A percentile compares a stretch with the other conserved stretches of the same genome.
phyloP scores from a whole-genome alignment of 768 basidiomycete species.

The Lyophyllum semitale region DNA sequence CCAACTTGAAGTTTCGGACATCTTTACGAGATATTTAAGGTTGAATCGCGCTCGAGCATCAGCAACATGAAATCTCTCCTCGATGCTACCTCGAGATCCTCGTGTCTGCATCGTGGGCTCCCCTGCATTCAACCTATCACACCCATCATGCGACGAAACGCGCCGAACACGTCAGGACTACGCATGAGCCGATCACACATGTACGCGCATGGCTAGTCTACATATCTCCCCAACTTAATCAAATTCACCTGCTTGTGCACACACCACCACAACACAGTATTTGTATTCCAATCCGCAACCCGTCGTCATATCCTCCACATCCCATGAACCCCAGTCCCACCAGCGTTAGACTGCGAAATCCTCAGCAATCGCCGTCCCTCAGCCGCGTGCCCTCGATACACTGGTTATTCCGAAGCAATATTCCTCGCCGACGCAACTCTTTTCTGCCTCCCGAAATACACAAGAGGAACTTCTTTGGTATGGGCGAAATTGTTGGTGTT shows the following conservation, averaged over 20 bases:
- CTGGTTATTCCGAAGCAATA: conserved; percentile 77
- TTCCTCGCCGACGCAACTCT: conserved; percentile 65
- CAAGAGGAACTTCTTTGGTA: conserved; percentile 75
- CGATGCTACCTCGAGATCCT: conserved; percentile 4
- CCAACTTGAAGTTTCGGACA: background rate
- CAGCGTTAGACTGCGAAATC: conserved; percentile 28
- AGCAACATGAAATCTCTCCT: conserved; percentile 6
- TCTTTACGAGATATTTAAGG: background rate
- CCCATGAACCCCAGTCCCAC: conserved; percentile 21
- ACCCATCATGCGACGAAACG: conserved; percentile 13
- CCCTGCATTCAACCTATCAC: conserved; percentile 3
- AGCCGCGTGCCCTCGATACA: conserved; percentile 48
- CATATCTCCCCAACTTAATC: conserved; percentile 17
- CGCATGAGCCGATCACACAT: conserved; percentile 17
- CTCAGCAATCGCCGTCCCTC: conserved; percentile 20
- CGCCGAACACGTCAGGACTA: conserved; percentile 16
- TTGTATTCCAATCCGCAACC: conserved; percentile 10
- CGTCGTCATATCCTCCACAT: conserved; percentile 2
- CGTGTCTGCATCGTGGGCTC: conserved; percentile 16
- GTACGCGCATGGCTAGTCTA: conserved; percentile 21
- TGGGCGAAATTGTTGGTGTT: conserved; percentile 78
- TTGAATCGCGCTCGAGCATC: background rate
- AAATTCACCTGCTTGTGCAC: conserved; percentile 1
- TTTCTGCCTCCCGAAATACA: conserved; percentile 60
- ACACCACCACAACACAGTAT: background rate